A percentile compares a stretch with the other conserved stretches of the same genome.
phyloP scores from a whole-genome alignment of 441 rosid genomes.

The Adansonia rubrostipa region DNA sequence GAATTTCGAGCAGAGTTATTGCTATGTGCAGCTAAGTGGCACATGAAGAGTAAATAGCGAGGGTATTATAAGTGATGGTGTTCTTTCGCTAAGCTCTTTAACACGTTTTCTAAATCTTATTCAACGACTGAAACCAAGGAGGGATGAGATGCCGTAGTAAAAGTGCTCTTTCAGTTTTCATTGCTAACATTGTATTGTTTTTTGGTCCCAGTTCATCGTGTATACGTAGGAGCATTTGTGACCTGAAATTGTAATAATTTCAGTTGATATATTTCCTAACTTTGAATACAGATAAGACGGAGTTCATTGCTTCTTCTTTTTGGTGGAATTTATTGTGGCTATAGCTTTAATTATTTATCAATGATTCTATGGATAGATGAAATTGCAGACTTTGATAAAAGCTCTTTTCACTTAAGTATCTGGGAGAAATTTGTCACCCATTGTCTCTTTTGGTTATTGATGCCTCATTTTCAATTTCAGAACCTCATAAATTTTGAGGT shows the following conservation, averaged over 20 bases:
- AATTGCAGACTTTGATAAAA: background rate
- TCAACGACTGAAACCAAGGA: background rate
- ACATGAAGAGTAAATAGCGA: background rate
- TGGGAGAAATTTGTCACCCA: background rate
- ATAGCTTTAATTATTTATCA: constrained; percentile 4
- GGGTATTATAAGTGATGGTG: background rate
- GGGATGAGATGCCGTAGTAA: background rate
- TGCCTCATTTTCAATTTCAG: background rate
- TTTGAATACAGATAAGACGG: background rate
- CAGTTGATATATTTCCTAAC: background rate
- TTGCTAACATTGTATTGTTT: background rate
- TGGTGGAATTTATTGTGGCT: constrained; percentile 4
- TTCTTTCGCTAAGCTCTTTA: background rate
- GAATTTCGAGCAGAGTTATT: background rate
- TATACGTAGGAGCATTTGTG: background rate
- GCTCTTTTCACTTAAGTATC: background rate
- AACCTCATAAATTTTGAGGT: background rate
- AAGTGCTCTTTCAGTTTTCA: background rate
- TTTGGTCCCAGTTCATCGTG: background rate
- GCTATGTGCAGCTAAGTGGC: background rate
- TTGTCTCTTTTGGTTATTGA: constrained; percentile 3
- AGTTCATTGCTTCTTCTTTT: background rate
- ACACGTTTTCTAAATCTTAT: background rate
- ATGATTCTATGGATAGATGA: background rate
- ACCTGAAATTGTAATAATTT: background rate